phyloP scores from a whole-genome alignment of 441 rosid genomes.

The Breynia disticha region DNA sequence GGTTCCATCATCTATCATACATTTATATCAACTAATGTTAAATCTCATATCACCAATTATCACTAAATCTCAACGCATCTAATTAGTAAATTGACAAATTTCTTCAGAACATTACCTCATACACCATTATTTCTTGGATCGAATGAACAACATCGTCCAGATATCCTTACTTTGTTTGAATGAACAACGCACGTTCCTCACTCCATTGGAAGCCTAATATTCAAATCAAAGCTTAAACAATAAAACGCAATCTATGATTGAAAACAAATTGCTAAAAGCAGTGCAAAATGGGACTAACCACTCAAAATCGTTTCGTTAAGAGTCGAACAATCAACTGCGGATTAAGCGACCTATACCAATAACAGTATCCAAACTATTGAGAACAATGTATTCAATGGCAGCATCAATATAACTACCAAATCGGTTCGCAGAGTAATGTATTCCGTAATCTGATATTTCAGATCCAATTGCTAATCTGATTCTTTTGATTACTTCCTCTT shows the following conservation, averaged over 20 bases:
- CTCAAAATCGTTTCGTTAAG: conserved; percentile 50
- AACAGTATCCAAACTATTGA: neutral
- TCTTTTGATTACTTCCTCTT: neutral
- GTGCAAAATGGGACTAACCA: conserved; percentile 24
- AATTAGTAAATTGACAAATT: neutral
- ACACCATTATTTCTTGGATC: conserved; percentile 50
- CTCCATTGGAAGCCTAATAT: conserved; percentile 57
- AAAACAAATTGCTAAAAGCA: neutral
- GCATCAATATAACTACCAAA: neutral
- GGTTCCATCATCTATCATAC: conserved; percentile 83
- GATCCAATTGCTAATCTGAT: neutral
- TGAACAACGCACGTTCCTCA: conserved; percentile 49
- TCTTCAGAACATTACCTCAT: conserved; percentile 32
- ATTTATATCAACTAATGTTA: neutral
- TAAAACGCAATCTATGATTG: too few relatives aligned
- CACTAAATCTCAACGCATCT: neutral
- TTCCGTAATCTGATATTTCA: neutral
- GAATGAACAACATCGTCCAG: conserved; percentile 38
- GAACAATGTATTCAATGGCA: neutral
- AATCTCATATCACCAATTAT: neutral
- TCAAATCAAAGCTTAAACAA: neutral
- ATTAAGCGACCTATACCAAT: conserved; percentile 6
- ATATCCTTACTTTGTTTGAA: conserved; percentile 39
- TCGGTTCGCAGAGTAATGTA: neutral
- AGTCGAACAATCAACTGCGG: conserved; percentile 47